Evolutionary conservation across 2,329 filamentous ascomycete genomes (phyloP).

Genomic region (Metarhizium robertsii): DNA sequence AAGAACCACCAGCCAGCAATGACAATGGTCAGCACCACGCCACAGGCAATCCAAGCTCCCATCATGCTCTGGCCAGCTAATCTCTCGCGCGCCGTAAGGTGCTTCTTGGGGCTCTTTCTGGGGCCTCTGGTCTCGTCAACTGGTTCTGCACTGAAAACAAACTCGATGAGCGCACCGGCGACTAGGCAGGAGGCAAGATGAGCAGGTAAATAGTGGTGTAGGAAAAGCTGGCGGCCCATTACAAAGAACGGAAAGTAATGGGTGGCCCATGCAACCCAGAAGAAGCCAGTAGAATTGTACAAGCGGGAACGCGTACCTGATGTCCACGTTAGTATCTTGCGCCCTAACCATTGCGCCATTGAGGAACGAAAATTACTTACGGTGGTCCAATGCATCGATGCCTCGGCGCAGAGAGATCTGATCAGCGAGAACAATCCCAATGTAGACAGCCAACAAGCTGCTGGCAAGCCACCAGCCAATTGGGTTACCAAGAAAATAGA

Average conservation of each 20-base stretch:
- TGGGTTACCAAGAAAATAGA: slow-evolving; percentile 97
- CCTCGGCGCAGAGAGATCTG: slow-evolving; percentile 89
- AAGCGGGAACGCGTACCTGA: slow-evolving; percentile 80
- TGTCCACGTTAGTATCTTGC: slow-evolving; percentile 19
- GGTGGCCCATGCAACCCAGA: slow-evolving; percentile 95
- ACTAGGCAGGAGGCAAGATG: slow-evolving; percentile 87
- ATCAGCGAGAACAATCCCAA: slow-evolving; percentile 83
- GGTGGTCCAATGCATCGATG: slow-evolving; percentile 83
- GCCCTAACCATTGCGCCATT: not conserved
- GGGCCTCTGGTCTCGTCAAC: slow-evolving; percentile 34
- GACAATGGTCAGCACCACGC: slow-evolving; percentile 57
- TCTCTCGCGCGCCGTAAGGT: slow-evolving; percentile 72
- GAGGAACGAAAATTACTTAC: slow-evolving; percentile 47
- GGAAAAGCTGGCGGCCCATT: slow-evolving; percentile 95
- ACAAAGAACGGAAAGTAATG: slow-evolving; percentile 97
- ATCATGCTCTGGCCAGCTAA: slow-evolving; percentile 70
- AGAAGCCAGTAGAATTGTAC: slow-evolving; percentile 98
- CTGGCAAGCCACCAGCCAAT: slow-evolving; percentile 96
- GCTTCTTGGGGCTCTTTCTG: slow-evolving; percentile 37
- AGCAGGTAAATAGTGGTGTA: slow-evolving; percentile 94
- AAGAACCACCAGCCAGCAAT: slow-evolving; percentile 86
- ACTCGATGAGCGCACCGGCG: slow-evolving; percentile 84
- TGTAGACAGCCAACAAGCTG: slow-evolving; percentile 85
- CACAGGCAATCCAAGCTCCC: slow-evolving; percentile 68
- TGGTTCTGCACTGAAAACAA: slow-evolving; percentile 88